A percentile compares a stretch with the other conserved stretches of the same genome.
phyloP scores from a whole-genome alignment of 176 grass and related monocot species.

The Luzula sylvatica region DNA sequence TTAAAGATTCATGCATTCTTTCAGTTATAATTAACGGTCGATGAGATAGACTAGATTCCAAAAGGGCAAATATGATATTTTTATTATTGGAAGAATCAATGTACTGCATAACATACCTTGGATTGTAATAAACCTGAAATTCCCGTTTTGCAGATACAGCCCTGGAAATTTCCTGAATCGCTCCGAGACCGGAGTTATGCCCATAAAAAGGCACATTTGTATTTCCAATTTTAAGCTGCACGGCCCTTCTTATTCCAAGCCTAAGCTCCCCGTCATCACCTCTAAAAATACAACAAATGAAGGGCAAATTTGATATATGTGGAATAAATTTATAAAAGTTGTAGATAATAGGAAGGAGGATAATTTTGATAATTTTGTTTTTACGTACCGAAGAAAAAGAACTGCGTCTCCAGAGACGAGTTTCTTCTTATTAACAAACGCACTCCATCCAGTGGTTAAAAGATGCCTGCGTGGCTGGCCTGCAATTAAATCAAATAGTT shows the following conservation, averaged over 20 bases:
- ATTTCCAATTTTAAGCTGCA: constrained; percentile 70
- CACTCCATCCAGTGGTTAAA: constrained; percentile 97
- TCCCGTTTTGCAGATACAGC: constrained; percentile 37
- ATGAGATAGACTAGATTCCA: constrained; percentile 2
- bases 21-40: too few species aligned
- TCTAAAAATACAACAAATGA: constrained; percentile 13
- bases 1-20: too few species aligned
- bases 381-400: constrained; percentile 65
- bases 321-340: too few species aligned
- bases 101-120: too few species aligned
- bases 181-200: constrained; percentile 27
- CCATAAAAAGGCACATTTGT: constrained; percentile 27
- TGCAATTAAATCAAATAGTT: constrained; percentile 24
- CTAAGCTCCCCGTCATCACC: constrained; percentile 79
- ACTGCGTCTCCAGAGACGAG: constrained; percentile 87
- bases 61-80: too few species aligned
- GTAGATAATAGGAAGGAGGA: too few species aligned
- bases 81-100: too few species aligned
- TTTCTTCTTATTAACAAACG: constrained; percentile 97
- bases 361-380: not conserved
- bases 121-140: constrained; percentile 73
- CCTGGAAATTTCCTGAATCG: constrained; percentile 34
- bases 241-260: constrained; percentile 69
- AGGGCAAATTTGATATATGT: too few species aligned
- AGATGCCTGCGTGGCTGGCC: constrained; percentile 99